Evolutionary conservation across 441 rosid species (phyloP).

Genomic region (Gossypium schwendimanii): DNA sequence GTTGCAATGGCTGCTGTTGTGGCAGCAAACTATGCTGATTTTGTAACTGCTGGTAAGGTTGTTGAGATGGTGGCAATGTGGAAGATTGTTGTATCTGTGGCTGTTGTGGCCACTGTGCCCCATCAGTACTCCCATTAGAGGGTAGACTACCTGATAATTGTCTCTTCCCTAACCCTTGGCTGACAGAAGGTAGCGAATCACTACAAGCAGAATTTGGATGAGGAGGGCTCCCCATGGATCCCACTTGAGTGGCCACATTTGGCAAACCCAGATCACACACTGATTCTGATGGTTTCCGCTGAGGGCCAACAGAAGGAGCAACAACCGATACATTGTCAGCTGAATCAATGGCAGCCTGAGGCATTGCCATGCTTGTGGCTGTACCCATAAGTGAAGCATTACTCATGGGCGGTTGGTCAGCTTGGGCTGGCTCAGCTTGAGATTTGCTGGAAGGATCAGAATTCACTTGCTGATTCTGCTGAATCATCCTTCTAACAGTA

Average conservation of each 20-base stretch:
- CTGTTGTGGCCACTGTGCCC: conserved; percentile 48
- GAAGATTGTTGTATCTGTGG: conserved; percentile 37
- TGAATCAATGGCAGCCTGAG: conserved; percentile 49
- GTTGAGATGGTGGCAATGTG: conserved; percentile 38
- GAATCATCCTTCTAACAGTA: conserved; percentile 49
- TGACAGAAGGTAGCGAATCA: conserved; percentile 43
- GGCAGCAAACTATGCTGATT: conserved; percentile 45
- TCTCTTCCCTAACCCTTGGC: conserved; percentile 54
- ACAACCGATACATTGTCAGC: conserved; percentile 25
- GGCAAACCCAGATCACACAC: conserved; percentile 32
- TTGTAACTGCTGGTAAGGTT: conserved; percentile 42
- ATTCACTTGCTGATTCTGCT: conserved; percentile 47
- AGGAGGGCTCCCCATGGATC: conserved; percentile 33
- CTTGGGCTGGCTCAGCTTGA: conserved; percentile 45
- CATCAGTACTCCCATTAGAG: conserved; percentile 37
- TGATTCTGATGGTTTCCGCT: conserved; percentile 52
- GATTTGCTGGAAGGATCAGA: conserved; percentile 47
- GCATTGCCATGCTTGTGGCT: conserved; percentile 26
- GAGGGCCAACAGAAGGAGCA: conserved; percentile 23
- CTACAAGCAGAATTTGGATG: conserved; percentile 36
- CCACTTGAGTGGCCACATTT: conserved; percentile 37
- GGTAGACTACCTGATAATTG: conserved; percentile 48
- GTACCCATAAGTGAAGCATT: conserved; percentile 33
- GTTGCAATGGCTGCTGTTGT: conserved; percentile 39
- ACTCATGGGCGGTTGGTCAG: conserved; percentile 38